Evolutionary conservation across 768 basidiomycete species (phyloP).

Genomic region (Mycena belliarum): DNA sequence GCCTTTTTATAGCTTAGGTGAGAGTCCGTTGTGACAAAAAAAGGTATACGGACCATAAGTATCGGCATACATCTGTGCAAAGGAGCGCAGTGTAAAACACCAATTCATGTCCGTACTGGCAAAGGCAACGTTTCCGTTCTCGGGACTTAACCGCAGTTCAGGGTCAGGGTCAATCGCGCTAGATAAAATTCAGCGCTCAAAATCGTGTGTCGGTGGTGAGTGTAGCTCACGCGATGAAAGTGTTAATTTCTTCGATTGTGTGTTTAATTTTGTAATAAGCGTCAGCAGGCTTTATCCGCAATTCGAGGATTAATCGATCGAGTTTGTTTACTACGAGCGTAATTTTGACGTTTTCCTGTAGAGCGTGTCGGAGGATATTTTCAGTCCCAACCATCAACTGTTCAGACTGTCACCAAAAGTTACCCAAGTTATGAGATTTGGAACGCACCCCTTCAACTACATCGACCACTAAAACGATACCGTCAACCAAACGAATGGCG

Average conservation of each 20-base stretch:
- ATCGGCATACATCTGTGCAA: conserved; percentile 95
- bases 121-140: conserved; percentile 95
- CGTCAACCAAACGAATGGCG: conserved; percentile 84
- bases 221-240: conserved; percentile 77
- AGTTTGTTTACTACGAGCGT: conserved; percentile 97
- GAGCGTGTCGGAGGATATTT: conserved; percentile 81
- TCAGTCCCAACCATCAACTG: conserved; percentile 95
- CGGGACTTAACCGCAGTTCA: conserved; percentile 85
- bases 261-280: conserved; percentile 99
- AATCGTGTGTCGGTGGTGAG: neutral
- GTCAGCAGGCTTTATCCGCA: conserved; percentile 92
- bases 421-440: neutral
- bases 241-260: conserved; percentile 98
- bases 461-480: conserved; percentile 91
- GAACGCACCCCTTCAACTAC: conserved; percentile 92
- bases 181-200: conserved; percentile 4
- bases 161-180: conserved; percentile 89
- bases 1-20: conserved; percentile 40
- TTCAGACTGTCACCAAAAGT: conserved; percentile 18
- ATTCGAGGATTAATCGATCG: conserved; percentile 93
- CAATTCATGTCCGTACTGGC: conserved; percentile 97
- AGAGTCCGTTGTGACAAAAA: neutral
- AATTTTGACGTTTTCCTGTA: conserved; percentile 87
- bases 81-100: conserved; percentile 94
- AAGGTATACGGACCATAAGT: conserved; percentile 65